Evolutionary conservation across 2,329 filamentous ascomycete genomes (phyloP), one percentile per base, ranked within the genome.

Genomic region (Diplodia scrobiculata): DNA sequence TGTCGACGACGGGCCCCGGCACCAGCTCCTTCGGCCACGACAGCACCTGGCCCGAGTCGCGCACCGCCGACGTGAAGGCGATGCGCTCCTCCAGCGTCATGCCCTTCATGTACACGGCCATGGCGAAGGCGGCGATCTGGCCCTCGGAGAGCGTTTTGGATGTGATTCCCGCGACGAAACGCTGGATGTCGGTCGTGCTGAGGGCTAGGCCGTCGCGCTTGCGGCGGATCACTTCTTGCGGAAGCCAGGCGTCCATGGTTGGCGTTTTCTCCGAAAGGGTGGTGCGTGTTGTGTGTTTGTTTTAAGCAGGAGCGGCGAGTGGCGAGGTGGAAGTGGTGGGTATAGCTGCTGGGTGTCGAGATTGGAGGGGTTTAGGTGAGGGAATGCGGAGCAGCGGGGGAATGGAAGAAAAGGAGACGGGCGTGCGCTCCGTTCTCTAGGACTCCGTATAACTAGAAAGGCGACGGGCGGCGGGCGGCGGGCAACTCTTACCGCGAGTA

Each of bases 161-260:
- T 5, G 65, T 54, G 13, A 66, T 66, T 36, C 55, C 55, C 19
- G 65, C 51, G 17, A 66, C 58, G 55, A 66, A 66, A 25, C 55
- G 58, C 11, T 66, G 65, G 65, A 66, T 66, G 34, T 66, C 65
- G 34, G 48, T 27, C 10, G 34, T 53, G 50, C 55, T 63, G 36
- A 66, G 65, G 7, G 65, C 47, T 19, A 66, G 58, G 36, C 65
- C 65, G 29, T 66, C 65, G 55, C 65, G 65, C 52, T 66, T 66
- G 58, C 58, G 65, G 48, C 65, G 65, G 58, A 66, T 66, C 34
- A 63, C 58, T 63, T 66, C 65, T 50, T 66, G 65, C 5, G 65
- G 65, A 48, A 66, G 58, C 55, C 58, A 66, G 48, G 65, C 59
- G 48, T 66, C 64, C 64, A 66, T 66, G 45, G 34, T 52, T 45